Base-by-base conservation (phyloP, 306 rosid genomes). In the Glycine soja region DNA sequence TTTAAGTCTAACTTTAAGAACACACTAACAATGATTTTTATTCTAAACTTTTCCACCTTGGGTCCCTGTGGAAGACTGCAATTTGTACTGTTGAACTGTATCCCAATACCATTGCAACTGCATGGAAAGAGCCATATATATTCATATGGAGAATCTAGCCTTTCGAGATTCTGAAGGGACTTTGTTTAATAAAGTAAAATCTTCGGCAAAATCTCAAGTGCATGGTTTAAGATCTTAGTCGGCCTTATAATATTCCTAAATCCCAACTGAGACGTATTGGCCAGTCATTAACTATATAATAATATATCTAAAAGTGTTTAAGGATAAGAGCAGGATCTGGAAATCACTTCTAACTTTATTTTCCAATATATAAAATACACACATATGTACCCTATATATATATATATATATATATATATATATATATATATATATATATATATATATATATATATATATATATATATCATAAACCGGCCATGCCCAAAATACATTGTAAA, bases 361-460 rank as follows among this genome's bases (percentile, higher is more conserved):
- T 75, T 76, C 19, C n/a, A 40, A 2, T 30, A 57, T 63, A 30
- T 14, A 30, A 46, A 24, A 40, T 32, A 46, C 18, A 75, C 16
- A 30, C 11, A 46, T 5, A 32, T 30, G 3, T 9, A 5, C 76
- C 15, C 52, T 83, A 64, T 79, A 85, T 79, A 81, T 71, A 74
- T 24, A 24, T 24, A 64, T 79, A 85, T 79, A 81, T 83, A 64
- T 79, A 85, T 79, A 81, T 83, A 64, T 79, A 85, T 79, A 81
- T 83, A 64, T 79, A 85, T 79, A 81, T 83, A 64, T 79, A 85
- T 79, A 81, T 83, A 64, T 79, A 85, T 79, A 81, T 83, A 64
- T 79, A 85, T 79, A 81, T 83, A 64, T 79, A 85, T 79, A 81
- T 83, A 64, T 79, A 85, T 79, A 81, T 83, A 64, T 79, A 85